phyloP scores from a whole-genome alignment of 306 rosid species.

The Chamaecrista fasciculata region DNA sequence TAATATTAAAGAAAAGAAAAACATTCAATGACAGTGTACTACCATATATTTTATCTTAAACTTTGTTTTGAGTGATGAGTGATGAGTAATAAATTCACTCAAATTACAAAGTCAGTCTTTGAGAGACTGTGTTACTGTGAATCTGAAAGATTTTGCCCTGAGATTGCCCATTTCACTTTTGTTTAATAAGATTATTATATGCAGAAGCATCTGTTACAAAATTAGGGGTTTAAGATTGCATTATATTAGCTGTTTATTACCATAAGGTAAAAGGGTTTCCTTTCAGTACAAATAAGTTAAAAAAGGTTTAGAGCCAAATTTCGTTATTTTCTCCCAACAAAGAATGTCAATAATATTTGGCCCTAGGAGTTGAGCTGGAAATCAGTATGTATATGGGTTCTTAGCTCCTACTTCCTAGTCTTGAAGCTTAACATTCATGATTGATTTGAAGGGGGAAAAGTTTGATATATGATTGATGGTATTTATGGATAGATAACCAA shows the following conservation, averaged over 20 bases:
- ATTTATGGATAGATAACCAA: conserved; percentile 9
- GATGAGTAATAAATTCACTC: no score
- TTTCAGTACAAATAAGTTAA: neutral
- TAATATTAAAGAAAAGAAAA: no score
- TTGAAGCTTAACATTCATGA: neutral
- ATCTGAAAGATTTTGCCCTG: neutral
- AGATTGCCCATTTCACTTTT: neutral
- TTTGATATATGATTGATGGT: neutral
- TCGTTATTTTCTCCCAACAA: neutral
- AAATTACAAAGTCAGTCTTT: no score
- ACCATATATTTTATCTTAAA: no score
- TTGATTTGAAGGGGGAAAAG: neutral
- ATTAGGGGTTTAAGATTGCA: neutral
- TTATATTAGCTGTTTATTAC: neutral
- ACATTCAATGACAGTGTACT: no score
- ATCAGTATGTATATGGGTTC: neutral
- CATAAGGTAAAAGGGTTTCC: neutral
- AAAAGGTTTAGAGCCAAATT: neutral
- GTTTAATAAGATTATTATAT: neutral
- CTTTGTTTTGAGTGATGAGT: no score
- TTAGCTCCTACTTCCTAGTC: neutral
- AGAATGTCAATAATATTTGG: neutral
- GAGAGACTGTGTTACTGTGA: no score
- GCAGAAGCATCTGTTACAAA: neutral
- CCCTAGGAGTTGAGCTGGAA: neutral